Evolutionary conservation across 768 basidiomycete species (phyloP).

Genomic region (Rhodotorula graminis): DNA sequence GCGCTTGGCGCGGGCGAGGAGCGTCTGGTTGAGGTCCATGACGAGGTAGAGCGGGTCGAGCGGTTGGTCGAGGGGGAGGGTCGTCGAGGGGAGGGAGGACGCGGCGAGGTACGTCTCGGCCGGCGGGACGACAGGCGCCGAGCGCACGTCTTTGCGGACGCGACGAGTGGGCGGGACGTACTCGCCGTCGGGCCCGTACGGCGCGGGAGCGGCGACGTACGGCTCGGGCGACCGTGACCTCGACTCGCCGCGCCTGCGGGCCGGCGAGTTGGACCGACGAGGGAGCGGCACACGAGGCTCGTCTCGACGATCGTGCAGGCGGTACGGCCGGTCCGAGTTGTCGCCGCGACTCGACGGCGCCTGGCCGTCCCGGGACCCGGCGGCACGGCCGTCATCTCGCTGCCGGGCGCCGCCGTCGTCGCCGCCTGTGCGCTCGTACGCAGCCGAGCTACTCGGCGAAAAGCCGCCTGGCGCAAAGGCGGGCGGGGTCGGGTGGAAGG

Average conservation of each 20-base stretch:
- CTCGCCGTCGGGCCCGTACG: background rate
- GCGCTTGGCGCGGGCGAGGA: constrained; percentile 28
- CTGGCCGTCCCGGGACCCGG: too few relatives aligned
- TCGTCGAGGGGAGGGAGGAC: background rate
- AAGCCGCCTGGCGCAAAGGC: background rate
- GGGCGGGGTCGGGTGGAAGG: background rate
- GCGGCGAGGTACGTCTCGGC: background rate
- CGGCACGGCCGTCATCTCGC: too few relatives aligned
- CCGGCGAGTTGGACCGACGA: background rate
- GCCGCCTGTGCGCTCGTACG: background rate
- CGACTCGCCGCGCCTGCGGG: background rate
- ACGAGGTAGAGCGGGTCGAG: constrained; percentile 24
- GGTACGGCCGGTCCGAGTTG: too few relatives aligned
- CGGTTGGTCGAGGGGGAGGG: too few relatives aligned
- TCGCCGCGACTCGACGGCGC: too few relatives aligned
- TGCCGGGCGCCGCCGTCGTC: too few relatives aligned
- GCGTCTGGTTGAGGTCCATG: constrained; percentile 40
- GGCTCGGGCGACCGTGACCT: background rate
- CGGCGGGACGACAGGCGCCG: background rate
- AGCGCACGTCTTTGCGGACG: background rate
- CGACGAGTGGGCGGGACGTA: background rate
- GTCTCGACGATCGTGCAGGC: background rate
- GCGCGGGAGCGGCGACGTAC: background rate
- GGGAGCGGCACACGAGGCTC: background rate
- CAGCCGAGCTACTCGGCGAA: too few relatives aligned